phyloP scores from a whole-genome alignment of 495 filamentous ascomycete species.

The Hypoxylon lenormandii region DNA sequence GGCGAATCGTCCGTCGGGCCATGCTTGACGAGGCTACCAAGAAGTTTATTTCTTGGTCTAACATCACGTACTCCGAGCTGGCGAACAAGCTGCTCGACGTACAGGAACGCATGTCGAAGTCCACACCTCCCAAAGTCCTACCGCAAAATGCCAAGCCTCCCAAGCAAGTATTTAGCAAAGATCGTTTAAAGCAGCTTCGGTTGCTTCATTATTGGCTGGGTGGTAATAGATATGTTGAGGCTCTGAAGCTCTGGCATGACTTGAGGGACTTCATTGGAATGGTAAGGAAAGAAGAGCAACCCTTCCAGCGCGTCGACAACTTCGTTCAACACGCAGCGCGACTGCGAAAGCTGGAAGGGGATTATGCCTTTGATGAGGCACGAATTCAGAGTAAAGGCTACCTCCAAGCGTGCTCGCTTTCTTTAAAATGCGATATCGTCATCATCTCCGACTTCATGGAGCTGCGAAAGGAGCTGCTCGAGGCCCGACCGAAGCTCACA shows the following conservation, averaged over 20 bases:
- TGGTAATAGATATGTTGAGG: slow-evolving; percentile 54
- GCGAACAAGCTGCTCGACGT: slow-evolving; percentile 45
- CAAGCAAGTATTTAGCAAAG: slow-evolving; percentile 13
- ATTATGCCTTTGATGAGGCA: slow-evolving; percentile 60
- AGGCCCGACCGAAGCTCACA: slow-evolving; percentile 24
- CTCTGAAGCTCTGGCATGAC: slow-evolving; percentile 55
- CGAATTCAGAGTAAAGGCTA: slow-evolving; percentile 62
- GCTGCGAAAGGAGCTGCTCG: slow-evolving; percentile 39
- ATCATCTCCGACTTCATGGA: slow-evolving; percentile 68
- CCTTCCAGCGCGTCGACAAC: slow-evolving; percentile 67
- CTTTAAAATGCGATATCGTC: slow-evolving; percentile 67
- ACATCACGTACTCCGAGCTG: slow-evolving; percentile 63
- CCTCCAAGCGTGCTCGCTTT: slow-evolving; percentile 64
- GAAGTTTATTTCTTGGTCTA: slow-evolving; percentile 70
- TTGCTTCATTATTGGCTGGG: slow-evolving; percentile 45
- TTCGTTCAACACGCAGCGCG: slow-evolving; percentile 64
- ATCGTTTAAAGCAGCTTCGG: slow-evolving; percentile 41
- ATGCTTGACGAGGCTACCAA: slow-evolving; percentile 75
- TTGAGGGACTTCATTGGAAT: slow-evolving; percentile 58
- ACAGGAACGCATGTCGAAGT: slow-evolving; percentile 37
- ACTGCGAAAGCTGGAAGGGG: slow-evolving; percentile 51
- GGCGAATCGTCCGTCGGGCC: slow-evolving; percentile 72
- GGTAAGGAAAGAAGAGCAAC: slow-evolving; percentile 69
- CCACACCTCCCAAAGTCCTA: background rate
- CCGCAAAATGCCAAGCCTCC: background rate